Base-by-base conservation (phyloP, 2,329 filamentous ascomycete genomes). In the Colletotrichum chlorophyti region DNA sequence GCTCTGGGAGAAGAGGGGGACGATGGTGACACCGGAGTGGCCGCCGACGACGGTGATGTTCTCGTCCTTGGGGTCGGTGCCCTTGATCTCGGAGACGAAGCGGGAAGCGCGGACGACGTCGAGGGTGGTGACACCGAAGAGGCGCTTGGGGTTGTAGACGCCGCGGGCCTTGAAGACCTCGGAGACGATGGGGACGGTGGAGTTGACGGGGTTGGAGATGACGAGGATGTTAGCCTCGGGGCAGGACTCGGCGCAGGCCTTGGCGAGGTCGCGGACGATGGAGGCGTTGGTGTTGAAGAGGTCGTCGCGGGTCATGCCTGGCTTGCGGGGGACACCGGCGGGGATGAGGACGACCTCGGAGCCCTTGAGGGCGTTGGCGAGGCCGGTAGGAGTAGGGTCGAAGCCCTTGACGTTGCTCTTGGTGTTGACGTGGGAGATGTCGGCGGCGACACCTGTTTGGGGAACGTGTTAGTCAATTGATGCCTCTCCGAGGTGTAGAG, bases 261-360 rank as follows among this genome's bases (percentile, higher is more conserved):
- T 96, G 82, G 94, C 93, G 66, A 99, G 88, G 80, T 98, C 95
- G 74, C 94, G 93, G 76, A 99, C 95, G 78, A 99, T 99, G 76
- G 92, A 96, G 79, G 95, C 95, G 80, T 99, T 99, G 86, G 94
- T 99, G 89, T 98, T 98, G 93, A 99, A 99, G 65, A 99, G 90
- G 77, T 99, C 94, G 81, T 99, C 95, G 85, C 95, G 93, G 82
- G 91, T 96, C 95, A 99, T 99, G 81, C 95, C 95, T 76, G 95
- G 95, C 88, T 97, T 97, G 83, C 95, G 93, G 74, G 95, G 95
- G 67, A 99, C 94, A 85, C 95, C 95, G 72, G 95, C 95, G 73
- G 95, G 95, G 78, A 99, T 98, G 74, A 99, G 87, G 73, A 99
- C 91, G 70, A 99, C 88, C 80, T 98, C 93, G 72, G 93, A 83